Evolutionary conservation across 805 yeast species (phyloP), one percentile per base, ranked within the genome.

Genomic region (Metschnikowia drakensbergensis): DNA sequence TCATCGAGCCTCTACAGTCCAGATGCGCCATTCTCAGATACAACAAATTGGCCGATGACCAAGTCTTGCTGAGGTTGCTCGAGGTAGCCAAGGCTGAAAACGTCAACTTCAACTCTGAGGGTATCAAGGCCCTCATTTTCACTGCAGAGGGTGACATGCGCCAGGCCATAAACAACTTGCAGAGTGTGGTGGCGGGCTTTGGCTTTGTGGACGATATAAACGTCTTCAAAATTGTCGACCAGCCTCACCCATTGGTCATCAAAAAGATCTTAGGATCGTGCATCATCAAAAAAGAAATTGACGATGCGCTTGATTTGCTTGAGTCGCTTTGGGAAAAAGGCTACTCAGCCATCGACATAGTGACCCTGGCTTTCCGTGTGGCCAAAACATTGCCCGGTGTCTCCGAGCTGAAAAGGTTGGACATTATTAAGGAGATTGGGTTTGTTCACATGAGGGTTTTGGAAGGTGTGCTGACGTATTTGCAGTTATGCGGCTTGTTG

Each of bases 101-200:
- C 38, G 86, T 92, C 10, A 74, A 88, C 60, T 87, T 81, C 66
- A 81, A 91, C 13, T 87, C 89, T 52, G 97, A 89, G 65, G 99
- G 99, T 0, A 68, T 94, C 32, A 89, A 89, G 56, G 98, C 99
- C 0, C 76, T 94, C 50, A 82, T 94, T 11, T 94, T 94, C 69
- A 85, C 97, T 0, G 95, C 97, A 0, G 99, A 94, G 63, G 99
- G 99, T 51, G 99, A 94, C 64, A 92, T 94, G 99, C 82, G 99
- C 66, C 99, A 94, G 67, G 99, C 98, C 0, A 80, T 94, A 42
- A 94, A 94, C 63, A 94, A 94, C 66, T 65, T 94, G 50, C 99
- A 94, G 64, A 84, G 96, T 60, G 90, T 97, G 0, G 92, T 84
- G 30, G 89, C 97, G 0, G 99, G 99, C 2, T 91, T 91, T 68